Conservation (phyloP, 1,284 basidiomycete species). For the Pseudomicrostroma phylloplanum region DNA sequence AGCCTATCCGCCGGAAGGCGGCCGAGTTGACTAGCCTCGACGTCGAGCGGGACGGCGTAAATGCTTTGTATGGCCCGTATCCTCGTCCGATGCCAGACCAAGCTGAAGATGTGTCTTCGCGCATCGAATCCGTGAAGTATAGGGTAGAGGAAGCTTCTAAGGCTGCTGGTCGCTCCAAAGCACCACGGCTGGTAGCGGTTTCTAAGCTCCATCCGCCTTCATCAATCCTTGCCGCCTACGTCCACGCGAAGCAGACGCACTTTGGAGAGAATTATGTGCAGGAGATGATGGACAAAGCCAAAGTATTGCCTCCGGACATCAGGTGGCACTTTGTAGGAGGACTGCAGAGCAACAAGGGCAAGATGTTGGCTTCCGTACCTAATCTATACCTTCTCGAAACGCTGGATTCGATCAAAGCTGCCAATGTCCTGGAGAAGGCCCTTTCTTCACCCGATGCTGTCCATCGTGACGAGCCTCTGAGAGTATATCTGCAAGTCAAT, state of each 20-base stretch:
- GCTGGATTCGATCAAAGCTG: conserved; percentile 76
- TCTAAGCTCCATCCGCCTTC: conserved; percentile 88
- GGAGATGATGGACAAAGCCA: conserved; percentile 72
- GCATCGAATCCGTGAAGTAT: not conserved
- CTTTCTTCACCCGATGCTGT: conserved; percentile 55
- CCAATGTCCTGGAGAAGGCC: conserved; percentile 72
- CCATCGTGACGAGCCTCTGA: conserved; percentile 54
- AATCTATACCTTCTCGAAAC: conserved; percentile 87
- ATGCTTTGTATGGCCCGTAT: not conserved
- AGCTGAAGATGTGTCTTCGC: conserved; percentile 3
- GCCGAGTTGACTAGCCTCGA: not conserved
- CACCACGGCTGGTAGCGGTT: conserved; percentile 70
- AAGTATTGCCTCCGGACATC: conserved; percentile 40
- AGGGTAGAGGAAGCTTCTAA: not conserved
- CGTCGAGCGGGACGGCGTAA: not conserved
- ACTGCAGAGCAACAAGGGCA: conserved; percentile 91
- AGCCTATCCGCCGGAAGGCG: not conserved
- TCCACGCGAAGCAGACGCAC: conserved; percentile 64
- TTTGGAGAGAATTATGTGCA: conserved; percentile 99
- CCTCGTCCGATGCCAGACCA: not conserved
- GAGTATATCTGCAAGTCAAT: conserved; percentile 85
- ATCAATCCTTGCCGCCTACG: conserved; percentile 64
- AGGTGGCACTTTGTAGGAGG: conserved; percentile 96
- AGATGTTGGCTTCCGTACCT: conserved; percentile 76
- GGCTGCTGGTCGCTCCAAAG: not conserved